phyloP scores from a whole-genome alignment of 2,329 filamentous ascomycete species.

The Aspergillus latus region DNA sequence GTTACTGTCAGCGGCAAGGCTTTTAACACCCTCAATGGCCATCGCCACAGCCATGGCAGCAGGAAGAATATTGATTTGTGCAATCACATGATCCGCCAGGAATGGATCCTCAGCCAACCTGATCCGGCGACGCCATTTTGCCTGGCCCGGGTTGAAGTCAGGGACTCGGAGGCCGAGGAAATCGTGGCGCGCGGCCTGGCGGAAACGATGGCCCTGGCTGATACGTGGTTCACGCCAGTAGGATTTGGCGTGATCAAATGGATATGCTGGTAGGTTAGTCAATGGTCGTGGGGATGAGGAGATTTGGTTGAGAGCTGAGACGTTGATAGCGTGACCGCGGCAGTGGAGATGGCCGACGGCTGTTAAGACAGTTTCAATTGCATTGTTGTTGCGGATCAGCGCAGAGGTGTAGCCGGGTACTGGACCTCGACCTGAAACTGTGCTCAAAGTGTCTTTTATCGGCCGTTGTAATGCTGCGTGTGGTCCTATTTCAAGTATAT shows the following conservation, averaged over 20 bases:
- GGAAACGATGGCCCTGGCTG: conserved; percentile 6
- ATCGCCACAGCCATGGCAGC: background rate
- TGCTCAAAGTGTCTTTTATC: conserved; percentile 14
- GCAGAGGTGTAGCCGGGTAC: background rate
- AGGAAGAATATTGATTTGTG: background rate
- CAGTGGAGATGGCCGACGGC: background rate
- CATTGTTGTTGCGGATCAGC: conserved; percentile 12
- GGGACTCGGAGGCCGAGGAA: conserved; percentile 4
- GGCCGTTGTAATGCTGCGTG: conserved; percentile 39
- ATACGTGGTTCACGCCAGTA: conserved; percentile 13
- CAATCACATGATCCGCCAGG: background rate
- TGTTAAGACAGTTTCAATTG: background rate
- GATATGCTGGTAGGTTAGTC: conserved; percentile 9
- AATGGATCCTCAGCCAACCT: background rate
- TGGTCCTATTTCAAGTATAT: conserved; percentile 33
- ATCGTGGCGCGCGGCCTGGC: conserved; percentile 11
- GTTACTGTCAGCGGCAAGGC: background rate
- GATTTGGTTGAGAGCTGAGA: background rate
- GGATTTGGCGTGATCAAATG: conserved; percentile 3
- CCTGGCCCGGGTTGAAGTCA: background rate
- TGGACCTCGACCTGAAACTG: background rate
- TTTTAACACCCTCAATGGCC: background rate
- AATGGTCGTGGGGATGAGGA: background rate
- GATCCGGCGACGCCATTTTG: background rate
- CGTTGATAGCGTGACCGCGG: background rate